Evolutionary conservation across 441 rosid genomes (phyloP), one percentile per base, ranked within the genome.

Genomic region (Erodium moschatum): DNA sequence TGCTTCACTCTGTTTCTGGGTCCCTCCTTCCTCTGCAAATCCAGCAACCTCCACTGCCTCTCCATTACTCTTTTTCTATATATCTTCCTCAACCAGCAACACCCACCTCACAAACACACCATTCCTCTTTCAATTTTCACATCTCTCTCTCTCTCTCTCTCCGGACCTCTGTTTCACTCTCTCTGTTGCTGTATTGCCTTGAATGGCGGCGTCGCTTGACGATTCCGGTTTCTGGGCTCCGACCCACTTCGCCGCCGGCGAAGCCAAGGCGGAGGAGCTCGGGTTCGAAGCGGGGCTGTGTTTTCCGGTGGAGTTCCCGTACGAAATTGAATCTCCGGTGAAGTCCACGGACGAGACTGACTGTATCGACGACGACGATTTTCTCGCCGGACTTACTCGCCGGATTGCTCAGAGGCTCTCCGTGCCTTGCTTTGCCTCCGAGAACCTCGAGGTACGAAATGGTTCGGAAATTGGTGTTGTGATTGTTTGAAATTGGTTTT

Each of bases 381-480:
- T 89, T 52, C 78, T 91, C 0, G 91, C 90, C 64, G 92, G 91
- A 40, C 68, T 93, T 10, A 83, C 90, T 75, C 95, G 89, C 24
- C 85, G 83, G 24, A 85, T 90, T 71, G 80, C 84, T 66, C 85
- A 38, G 44, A 38, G 44, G 9, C 44, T 38, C 44, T 38, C 44
- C 6, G 44, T 38, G 4, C 44, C 44, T 38, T 38, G 44, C 44
- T 38, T 9, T 38, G 44, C 9, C 9, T 38, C 44, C 9, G 44
- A 46, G 69, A 83, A 82, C 58, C 15, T 75, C 6, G 85, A 84
- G 90, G 96, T 88, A 66, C 1, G 29, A 38, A 2, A 1, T 5
- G 44, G 0, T 38, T 38, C 8, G 8, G 44, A 5, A 9, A 35
- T 3, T 35, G 7, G 7, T 38, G 7, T 3, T 38, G 4, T 38